Evolutionary conservation across 345 rosid species (phyloP).

Genomic region (Adansonia digitata): DNA sequence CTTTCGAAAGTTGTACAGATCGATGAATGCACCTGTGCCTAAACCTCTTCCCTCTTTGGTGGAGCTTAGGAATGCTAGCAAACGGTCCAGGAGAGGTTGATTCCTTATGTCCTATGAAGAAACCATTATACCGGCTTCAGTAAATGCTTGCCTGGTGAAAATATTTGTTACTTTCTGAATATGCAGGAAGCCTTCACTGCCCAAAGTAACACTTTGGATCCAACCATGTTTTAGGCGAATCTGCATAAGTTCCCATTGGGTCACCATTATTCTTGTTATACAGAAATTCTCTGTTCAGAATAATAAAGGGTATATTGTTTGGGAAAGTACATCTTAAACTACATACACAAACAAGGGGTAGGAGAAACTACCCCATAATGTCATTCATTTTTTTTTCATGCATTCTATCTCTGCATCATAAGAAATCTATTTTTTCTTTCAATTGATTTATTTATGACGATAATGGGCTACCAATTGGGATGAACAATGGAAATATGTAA

Average conservation of each 20-base stretch:
- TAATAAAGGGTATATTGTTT: background rate
- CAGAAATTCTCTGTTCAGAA: background rate
- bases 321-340: background rate
- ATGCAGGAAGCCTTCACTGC: background rate
- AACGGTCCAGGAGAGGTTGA: slow-evolving; percentile 38
- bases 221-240: background rate
- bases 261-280: background rate
- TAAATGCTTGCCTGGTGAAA: slow-evolving; percentile 6
- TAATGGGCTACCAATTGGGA: background rate
- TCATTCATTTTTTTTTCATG: background rate
- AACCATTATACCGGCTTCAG: background rate
- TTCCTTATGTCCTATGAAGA: background rate
- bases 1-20: slow-evolving; percentile 59
- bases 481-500: background rate
- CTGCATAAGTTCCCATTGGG: background rate
- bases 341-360: background rate
- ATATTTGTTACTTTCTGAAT: background rate
- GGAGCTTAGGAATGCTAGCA: slow-evolving; percentile 49
- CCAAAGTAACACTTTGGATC: background rate
- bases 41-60: slow-evolving; percentile 74
- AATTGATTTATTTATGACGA: too few species aligned
- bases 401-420: background rate
- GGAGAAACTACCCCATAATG: background rate
- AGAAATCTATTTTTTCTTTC: background rate
- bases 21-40: slow-evolving; percentile 73